Evolutionary conservation across 192 early-diverging fungal species (phyloP).

Genomic region (Umbelopsis sp.): DNA sequence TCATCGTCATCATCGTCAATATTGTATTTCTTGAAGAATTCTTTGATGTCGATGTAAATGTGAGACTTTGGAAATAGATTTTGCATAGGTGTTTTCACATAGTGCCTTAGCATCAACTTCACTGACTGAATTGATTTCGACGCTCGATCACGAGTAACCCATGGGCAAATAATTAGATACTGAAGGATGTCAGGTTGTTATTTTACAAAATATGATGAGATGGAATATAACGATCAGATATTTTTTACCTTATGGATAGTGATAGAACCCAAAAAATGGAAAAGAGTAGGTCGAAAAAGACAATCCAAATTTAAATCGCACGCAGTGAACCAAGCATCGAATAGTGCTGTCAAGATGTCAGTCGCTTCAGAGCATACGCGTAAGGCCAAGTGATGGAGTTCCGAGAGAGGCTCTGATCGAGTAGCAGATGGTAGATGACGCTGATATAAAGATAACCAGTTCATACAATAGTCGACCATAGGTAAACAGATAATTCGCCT

Average conservation of each 20-base stretch:
- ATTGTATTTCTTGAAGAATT: neutral
- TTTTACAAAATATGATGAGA: neutral
- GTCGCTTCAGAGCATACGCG: neutral
- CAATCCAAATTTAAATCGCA: slow-evolving; percentile 24
- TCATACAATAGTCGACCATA: slow-evolving; percentile 26
- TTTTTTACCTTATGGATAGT: slow-evolving; percentile 24
- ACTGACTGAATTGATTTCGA: neutral
- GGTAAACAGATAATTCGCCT: slow-evolving; percentile 22
- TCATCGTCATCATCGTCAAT: neutral
- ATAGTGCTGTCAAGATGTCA: neutral
- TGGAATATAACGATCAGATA: too few species aligned
- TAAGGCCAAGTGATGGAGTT: neutral
- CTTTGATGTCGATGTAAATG: neutral
- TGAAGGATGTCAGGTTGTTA: neutral
- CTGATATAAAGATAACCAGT: slow-evolving; percentile 27
- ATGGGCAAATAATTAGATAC: neutral
- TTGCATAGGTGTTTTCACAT: slow-evolving; percentile 6
- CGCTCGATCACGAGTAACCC: neutral
- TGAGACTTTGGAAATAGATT: slow-evolving; percentile 5
- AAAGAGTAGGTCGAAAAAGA: slow-evolving; percentile 32
- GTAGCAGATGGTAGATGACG: slow-evolving; percentile 2
- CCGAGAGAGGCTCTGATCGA: neutral
- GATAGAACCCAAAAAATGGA: slow-evolving; percentile 27
- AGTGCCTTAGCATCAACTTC: neutral
- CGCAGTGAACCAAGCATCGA: neutral